Base-by-base conservation (phyloP, 495 filamentous ascomycete genomes). In the Trichoderma reesei region DNA sequence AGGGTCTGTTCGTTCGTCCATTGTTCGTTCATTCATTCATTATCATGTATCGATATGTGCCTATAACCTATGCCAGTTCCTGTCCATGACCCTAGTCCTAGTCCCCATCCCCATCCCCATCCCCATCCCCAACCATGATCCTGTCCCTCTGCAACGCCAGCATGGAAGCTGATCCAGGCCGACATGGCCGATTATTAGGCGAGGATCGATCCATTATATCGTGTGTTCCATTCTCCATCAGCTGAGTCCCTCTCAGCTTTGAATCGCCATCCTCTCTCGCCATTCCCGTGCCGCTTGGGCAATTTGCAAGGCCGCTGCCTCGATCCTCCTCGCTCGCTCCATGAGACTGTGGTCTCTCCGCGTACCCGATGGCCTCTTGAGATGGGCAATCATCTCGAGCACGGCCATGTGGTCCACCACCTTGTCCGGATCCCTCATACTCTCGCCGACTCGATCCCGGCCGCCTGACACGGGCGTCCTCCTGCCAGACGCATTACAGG, bases 371-470 rank as follows among this genome's bases (percentile, higher is more conserved):
- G 51, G 51, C 10, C 51, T 9, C 51, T 56, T 56, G 51, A 56
- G 51, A 20, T 56, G 51, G 18, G 51, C 51, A 56, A 56, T 56
- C 51, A 56, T 11, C 51, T 56, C 51, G 51, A 56, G 51, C 8
- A 56, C 51, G 16, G 51, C 51, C 51, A 56, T 56, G 18, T 56
- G 51, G 10, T 56, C 51, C 20, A 56, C 51, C 9, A 56, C 51
- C 26, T 56, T 56, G 51, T 56, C 51, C 18, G 51, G 51, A 14
- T 56, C 51, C 13, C 51, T 31, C 51, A 56, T 56, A 26, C 51
- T 56, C 31, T 56, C 51, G 18, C 51, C 26, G 18, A 20, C 18
- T 56, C 51, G 51, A 14, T 56, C 51, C 26, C 51, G 1, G 14
- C 51, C 34, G 8, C 51, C 51, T 56, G 51, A 56, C 51, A 56